Percentiles rank a stretch among this genome's conserved stretches.
phyloP scores from a whole-genome alignment of 257 asterid species.

The Solanum virginianum region DNA sequence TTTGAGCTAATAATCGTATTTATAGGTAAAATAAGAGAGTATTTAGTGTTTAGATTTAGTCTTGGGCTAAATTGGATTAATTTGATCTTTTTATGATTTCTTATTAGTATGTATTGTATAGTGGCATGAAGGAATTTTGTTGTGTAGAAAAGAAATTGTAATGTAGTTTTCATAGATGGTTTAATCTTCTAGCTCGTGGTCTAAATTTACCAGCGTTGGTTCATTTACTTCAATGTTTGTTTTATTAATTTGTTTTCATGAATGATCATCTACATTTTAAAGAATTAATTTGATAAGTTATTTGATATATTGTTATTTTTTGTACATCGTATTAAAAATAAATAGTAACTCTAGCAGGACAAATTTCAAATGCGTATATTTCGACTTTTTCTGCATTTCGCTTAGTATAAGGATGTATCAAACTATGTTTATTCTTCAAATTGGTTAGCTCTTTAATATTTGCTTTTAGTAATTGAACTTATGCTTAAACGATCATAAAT shows the following conservation, averaged over 20 bases:
- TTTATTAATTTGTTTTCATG: too few relatives aligned
- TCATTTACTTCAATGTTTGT: too few relatives aligned
- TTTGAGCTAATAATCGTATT: not conserved
- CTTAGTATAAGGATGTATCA: not conserved
- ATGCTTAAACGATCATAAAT: too few relatives aligned
- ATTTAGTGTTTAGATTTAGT: not conserved
- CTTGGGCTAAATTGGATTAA: not conserved
- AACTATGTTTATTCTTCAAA: too few relatives aligned
- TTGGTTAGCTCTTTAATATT: too few relatives aligned
- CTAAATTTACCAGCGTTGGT: not conserved
- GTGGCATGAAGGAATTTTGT: not conserved
- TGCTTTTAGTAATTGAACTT: too few relatives aligned
- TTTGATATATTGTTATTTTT: not conserved
- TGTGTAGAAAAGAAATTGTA: not conserved
- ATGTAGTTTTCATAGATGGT: not conserved
- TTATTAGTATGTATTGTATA: not conserved
- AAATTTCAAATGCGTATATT: too few relatives aligned
- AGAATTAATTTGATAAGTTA: not conserved
- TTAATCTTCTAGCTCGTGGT: not conserved
- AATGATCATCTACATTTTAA: not conserved
- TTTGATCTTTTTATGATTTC: not conserved
- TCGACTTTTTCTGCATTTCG: not conserved
- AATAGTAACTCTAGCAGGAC: too few relatives aligned
- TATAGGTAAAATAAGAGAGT: not conserved
- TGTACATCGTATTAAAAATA: too few relatives aligned